Conservation (phyloP, 495 filamentous ascomycete species). For the Pseudotulostoma volvatum region DNA sequence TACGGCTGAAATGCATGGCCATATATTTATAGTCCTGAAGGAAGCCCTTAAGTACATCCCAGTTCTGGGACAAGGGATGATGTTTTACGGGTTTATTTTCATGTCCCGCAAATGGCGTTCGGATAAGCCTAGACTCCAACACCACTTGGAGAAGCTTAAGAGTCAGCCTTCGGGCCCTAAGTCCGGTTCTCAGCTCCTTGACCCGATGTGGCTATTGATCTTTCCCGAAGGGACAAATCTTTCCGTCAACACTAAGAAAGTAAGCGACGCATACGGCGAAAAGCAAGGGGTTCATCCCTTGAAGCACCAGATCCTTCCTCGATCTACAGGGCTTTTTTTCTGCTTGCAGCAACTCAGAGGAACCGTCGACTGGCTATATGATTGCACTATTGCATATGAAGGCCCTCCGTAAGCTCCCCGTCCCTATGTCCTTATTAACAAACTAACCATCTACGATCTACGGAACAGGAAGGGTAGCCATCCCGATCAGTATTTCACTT, state of each 20-base stretch:
- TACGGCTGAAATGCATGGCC: slow-evolving; percentile 47
- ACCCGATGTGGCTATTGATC: slow-evolving; percentile 58
- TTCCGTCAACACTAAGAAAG: slow-evolving; percentile 37
- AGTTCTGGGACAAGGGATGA: slow-evolving; percentile 46
- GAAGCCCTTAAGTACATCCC: slow-evolving; percentile 51
- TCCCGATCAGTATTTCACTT: slow-evolving; percentile 50
- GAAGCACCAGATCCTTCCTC: slow-evolving; percentile 41
- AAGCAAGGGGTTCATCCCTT: slow-evolving; percentile 38
- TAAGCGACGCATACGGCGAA: slow-evolving; percentile 37
- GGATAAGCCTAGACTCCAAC: slow-evolving; percentile 41
- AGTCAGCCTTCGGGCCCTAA: slow-evolving; percentile 32
- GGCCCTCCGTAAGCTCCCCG: slow-evolving; percentile 41
- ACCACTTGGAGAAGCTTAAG: slow-evolving; percentile 45
- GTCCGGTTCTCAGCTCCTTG: slow-evolving; percentile 30
- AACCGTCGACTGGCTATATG: slow-evolving; percentile 51
- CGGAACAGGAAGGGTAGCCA: slow-evolving; percentile 36
- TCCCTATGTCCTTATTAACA: not conserved
- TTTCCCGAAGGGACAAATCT: slow-evolving; percentile 57
- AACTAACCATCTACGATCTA: not conserved
- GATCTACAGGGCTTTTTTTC: slow-evolving; percentile 46
- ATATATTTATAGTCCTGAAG: slow-evolving; percentile 54
- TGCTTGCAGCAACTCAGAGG: slow-evolving; percentile 43
- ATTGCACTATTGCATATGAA: slow-evolving; percentile 54
- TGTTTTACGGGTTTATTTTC: slow-evolving; percentile 55
- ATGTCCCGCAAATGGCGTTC: slow-evolving; percentile 51